Base-by-base conservation (phyloP, 2,329 filamentous ascomycete species). In the Diaporthe batatas region DNA sequence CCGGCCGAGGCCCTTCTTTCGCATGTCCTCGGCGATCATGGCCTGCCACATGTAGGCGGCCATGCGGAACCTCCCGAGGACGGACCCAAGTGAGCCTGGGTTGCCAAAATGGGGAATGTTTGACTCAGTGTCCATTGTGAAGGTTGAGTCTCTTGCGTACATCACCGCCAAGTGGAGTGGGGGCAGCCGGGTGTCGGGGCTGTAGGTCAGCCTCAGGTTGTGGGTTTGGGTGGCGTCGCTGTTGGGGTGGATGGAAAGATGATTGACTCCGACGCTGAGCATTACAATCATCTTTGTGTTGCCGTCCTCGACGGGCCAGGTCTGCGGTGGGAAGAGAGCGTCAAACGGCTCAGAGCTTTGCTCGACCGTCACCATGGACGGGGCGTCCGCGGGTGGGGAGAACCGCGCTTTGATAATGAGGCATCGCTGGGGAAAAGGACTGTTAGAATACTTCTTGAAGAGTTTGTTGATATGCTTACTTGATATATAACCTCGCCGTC, bases 21-120 rank as follows among this genome's bases (percentile, higher is more conserved):
- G 57, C 57, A 62, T 62, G 23, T 62, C 36, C 16, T 62, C 57
- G 10, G 57, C 57, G 7, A 62, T 29, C 57, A 62, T 62, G 1
- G 57, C 57, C 12, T 62, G 57, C 57, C 57, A 62, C 16, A 62
- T 29, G 23, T 62, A 62, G 8, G 58, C 58, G 4, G 39, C 8
- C 39, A 62, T 47, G 4, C 58, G 58, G 39, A 62, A 62, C 5
- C 18, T 32, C 11, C 6, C 11, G 1, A 47, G 6, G 3, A 39
- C 39, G 4, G 58, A 12, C 0, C 21, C 39, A 2, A 44, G 1
- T n/a, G 58, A 64, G 39, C 25, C 10, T 6, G 32, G 21, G 25
- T 47, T n/a, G 1, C 21, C 18, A 0, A 47, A 1, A 1, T 8
- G 10, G 23, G 10, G 10, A 2, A 23, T 32, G 18, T 29, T 16